A percentile compares a stretch with the other conserved stretches of the same genome.
These are phyloP conservation scores for Botrytis fabae DNA, from an alignment of 2,329 filamentous ascomycete species.

Conservation along the genomic window DNA sequence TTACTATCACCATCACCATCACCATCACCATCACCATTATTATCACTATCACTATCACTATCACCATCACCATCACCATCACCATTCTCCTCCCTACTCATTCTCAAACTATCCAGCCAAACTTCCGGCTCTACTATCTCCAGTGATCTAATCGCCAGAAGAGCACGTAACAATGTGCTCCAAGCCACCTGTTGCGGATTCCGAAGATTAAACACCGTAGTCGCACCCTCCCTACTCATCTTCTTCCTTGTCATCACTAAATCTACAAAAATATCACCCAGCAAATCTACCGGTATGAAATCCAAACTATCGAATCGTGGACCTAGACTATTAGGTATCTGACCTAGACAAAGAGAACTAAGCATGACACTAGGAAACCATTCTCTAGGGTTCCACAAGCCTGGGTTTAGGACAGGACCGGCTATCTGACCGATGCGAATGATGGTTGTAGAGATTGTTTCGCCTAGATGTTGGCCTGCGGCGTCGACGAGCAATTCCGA, in stretches of 20 bases:
- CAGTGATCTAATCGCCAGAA: background rate
- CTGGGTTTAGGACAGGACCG: slow-evolving; percentile 43
- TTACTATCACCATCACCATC: too few species aligned
- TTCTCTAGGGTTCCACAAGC: slow-evolving; percentile 50
- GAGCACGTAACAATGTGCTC: background rate
- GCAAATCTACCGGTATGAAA: too few species aligned
- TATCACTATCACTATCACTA: too few species aligned
- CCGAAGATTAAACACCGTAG: background rate
- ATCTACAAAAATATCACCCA: too few species aligned
- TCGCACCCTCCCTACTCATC: background rate
- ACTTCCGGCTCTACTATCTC: background rate
- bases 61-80: too few species aligned
- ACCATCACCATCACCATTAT: too few species aligned
- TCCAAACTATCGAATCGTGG: too few species aligned
- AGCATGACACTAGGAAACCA: too few species aligned
- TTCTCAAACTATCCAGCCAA: background rate
- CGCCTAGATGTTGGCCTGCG: background rate
- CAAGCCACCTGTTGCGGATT: background rate
- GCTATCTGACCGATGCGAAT: slow-evolving; percentile 51
- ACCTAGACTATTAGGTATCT: too few species aligned
- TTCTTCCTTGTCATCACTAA: background rate
- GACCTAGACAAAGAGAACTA: too few species aligned
- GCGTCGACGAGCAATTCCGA: slow-evolving; percentile 44
- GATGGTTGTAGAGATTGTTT: slow-evolving; percentile 25
- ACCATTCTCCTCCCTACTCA: background rate